phyloP scores from a whole-genome alignment of 176 grass and related monocot species.

The Metroxylon sagu region DNA sequence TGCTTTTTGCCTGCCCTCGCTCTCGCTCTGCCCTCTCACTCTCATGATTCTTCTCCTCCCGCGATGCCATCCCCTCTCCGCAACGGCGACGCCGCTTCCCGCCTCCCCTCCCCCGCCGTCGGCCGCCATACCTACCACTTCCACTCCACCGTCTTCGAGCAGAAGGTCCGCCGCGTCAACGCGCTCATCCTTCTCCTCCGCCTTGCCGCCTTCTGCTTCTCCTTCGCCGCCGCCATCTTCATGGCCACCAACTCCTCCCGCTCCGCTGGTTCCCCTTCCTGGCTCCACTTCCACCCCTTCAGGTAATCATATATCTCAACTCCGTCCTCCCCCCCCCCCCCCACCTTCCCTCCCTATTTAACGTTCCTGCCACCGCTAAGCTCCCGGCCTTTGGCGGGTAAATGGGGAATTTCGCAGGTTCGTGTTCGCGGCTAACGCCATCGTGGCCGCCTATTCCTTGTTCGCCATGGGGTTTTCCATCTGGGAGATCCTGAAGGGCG shows the following conservation, averaged over 20 bases:
- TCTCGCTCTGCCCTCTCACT: not conserved
- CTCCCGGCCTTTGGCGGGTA: not conserved
- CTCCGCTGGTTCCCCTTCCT: conserved; percentile 7
- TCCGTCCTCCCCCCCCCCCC: not conserved
- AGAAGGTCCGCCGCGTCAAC: not conserved
- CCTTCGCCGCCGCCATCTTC: conserved; percentile 11
- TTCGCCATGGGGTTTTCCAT: not conserved
- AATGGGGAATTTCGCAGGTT: not conserved
- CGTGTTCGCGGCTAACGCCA: conserved; percentile 12
- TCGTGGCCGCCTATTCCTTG: conserved; percentile 10
- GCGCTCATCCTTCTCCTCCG: conserved; percentile 3
- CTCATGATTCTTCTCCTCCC: not conserved
- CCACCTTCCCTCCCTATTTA: not conserved
- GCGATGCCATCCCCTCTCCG: not conserved
- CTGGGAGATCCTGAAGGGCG: conserved; percentile 2
- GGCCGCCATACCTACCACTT: not conserved
- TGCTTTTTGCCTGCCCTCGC: not conserved
- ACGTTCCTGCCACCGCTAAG: too few species aligned
- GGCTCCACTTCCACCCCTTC: conserved; percentile 15
- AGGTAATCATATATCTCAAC: not conserved
- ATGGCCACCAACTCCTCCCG: conserved; percentile 3
- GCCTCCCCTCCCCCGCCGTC: not conserved
- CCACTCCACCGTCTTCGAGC: not conserved
- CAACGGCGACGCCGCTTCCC: not conserved
- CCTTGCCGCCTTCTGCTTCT: conserved; percentile 12